Evolutionary conservation across 1,284 basidiomycete genomes (phyloP), one percentile per base, ranked within the genome.

Genomic region (Heliocybe sulcata): DNA sequence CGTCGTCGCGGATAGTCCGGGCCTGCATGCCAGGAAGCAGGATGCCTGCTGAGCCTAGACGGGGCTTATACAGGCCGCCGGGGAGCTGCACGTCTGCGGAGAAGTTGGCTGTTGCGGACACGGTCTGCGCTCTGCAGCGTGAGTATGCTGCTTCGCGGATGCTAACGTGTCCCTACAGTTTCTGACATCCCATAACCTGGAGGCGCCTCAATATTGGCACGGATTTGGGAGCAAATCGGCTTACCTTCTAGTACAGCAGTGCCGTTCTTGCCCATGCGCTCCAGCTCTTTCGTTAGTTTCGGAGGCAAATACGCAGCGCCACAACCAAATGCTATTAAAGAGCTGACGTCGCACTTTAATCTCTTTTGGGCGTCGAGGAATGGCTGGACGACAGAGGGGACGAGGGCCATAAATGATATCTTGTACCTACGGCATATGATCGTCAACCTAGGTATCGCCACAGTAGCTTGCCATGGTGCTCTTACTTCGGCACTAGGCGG

Each of bases 181-280:
- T 91, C 88, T 0, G 87, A 87, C 75, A 90, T 81, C 14, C 88
- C 88, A 61, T 86, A 91, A 0, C 87, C 87, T 84, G 58, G 20
- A 3, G 27, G n/a, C 8, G 22, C 11, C 47, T 49, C 47, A 29
- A 45, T 4, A 10, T 4, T 4, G 29, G n/a, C 47, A 25, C 47
- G 6, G 47, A 49, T 12, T 4, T n/a, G 20, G 4, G 14, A 26
- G 20, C 35, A 23, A 9, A 29, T 25, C 11, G 26, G 64, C 64
- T 2, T 52, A 85, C 85, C 85, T 73, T 82, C 78, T 0, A 55
- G 38, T n/a, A 82, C 69, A 0, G 61, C 60, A 0, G 69, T 61
- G 3, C 70, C 65, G 10, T 66, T 61, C 1, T 74, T 69, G 2
- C 76, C 60, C 12, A 77, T 58, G n/a, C 65, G 62, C 2, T 63